Evolutionary conservation across 225 moss, liverwort and hornwort species (phyloP).

Genomic region (Bryum argenteum): DNA sequence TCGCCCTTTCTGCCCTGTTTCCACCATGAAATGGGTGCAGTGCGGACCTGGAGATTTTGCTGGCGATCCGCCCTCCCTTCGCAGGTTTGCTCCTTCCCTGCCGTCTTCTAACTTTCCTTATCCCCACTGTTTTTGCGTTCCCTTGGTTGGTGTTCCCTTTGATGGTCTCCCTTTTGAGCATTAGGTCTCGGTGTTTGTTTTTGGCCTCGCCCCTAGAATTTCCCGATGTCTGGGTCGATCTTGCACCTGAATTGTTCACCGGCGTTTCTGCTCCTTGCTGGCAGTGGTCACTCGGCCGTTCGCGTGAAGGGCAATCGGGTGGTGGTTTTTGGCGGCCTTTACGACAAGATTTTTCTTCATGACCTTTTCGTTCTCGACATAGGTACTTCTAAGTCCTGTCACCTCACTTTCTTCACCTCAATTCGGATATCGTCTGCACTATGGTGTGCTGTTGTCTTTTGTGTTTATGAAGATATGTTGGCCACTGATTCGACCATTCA

Average conservation of each 20-base stretch:
- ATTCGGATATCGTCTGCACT: background rate
- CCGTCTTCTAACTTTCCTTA: background rate
- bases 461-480: background rate
- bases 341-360: conserved; percentile 80
- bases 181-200: conserved; percentile 26
- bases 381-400: conserved; percentile 50
- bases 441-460: conserved; percentile 13
- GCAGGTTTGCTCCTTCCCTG: conserved; percentile 58
- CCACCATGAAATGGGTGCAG: conserved; percentile 92
- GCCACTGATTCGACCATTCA: conserved; percentile 1
- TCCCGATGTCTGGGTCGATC: conserved; percentile 8
- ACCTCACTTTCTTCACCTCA: conserved; percentile 2
- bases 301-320: conserved; percentile 76
- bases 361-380: conserved; percentile 86
- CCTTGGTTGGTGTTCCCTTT: background rate
- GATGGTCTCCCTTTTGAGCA: conserved; percentile 8
- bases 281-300: conserved; percentile 93
- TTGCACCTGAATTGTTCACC: conserved; percentile 22
- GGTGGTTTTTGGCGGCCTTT: conserved; percentile 88
- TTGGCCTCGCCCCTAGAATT: conserved; percentile 2
- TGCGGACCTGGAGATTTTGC: conserved; percentile 72
- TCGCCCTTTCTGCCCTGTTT: conserved; percentile 14
- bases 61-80: conserved; percentile 84
- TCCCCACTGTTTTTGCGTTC: conserved; percentile 14
- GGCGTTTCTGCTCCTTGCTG: conserved; percentile 32